Evolutionary conservation across 306 rosid species (phyloP).

Genomic region (Dalbergia oliveri): DNA sequence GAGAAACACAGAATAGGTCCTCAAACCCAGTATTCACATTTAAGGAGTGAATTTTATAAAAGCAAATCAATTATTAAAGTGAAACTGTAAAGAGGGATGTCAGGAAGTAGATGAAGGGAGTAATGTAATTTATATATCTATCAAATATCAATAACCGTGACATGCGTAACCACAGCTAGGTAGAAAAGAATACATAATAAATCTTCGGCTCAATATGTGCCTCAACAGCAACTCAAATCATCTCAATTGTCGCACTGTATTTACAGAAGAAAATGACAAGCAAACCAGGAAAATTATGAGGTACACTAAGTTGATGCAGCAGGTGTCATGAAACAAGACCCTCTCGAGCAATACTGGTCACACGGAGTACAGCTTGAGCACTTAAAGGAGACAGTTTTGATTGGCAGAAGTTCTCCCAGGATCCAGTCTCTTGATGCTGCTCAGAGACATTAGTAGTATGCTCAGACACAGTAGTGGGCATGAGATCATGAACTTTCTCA

Average conservation of each 20-base stretch:
- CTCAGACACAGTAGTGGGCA: conserved; percentile 53
- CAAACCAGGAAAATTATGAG: conserved; percentile 62
- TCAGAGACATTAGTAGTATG: conserved; percentile 47
- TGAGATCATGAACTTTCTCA: conserved; percentile 60
- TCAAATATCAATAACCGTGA: conserved; percentile 47
- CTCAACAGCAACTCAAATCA: conserved; percentile 59
- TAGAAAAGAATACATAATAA: conserved; percentile 41
- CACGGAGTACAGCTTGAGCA: conserved; percentile 97
- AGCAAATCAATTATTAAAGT: conserved; percentile 6
- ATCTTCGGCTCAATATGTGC: conserved; percentile 64
- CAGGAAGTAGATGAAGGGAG: neutral
- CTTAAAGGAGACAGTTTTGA: conserved; percentile 89
- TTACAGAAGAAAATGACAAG: conserved; percentile 65
- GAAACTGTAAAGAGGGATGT: neutral
- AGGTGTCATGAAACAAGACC: conserved; percentile 80
- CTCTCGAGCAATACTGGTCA: conserved; percentile 75
- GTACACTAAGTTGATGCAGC: conserved; percentile 49
- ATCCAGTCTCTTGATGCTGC: conserved; percentile 54
- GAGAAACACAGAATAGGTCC: too few relatives aligned
- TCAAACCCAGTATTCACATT: neutral
- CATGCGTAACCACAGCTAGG: conserved; percentile 47
- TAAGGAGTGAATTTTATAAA: conserved; percentile 13
- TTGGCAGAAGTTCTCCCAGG: conserved; percentile 93
- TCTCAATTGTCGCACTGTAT: conserved; percentile 65
- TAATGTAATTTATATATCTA: conserved; percentile 43